Percentiles rank a stretch among this genome's conserved stretches.
These are phyloP conservation scores for Astragalus membranaceus DNA, from an alignment of 306 rosid species.

Conservation along the genomic window DNA sequence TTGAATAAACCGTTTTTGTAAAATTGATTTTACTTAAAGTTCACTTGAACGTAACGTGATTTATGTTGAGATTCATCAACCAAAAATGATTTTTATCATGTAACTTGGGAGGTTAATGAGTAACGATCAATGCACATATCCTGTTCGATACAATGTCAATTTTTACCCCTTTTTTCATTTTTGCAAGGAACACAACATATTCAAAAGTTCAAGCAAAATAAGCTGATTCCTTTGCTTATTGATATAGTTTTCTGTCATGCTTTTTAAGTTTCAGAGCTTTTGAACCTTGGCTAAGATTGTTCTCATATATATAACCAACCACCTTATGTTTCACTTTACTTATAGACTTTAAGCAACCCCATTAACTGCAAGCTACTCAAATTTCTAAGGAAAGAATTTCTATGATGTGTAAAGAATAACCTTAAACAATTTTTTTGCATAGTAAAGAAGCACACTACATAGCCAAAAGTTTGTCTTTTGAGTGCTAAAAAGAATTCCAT, in stretches of 20 bases:
- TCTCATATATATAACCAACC: not conserved
- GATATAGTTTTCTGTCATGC: not conserved
- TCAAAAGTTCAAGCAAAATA: not conserved
- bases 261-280: not conserved
- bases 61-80: too few species aligned
- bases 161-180: not conserved
- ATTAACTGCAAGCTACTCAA: not conserved
- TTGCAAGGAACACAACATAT: not conserved
- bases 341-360: not conserved
- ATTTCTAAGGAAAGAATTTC: not conserved
- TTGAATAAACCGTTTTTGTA: too few species aligned
- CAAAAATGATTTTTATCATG: too few species aligned
- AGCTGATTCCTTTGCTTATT: constrained; percentile 2
- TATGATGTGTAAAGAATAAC: not conserved
- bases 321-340: not conserved
- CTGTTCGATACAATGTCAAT: not conserved
- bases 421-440: not conserved
- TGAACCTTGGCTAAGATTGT: not conserved
- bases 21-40: too few species aligned
- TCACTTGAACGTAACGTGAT: too few species aligned
- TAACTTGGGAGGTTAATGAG: too few species aligned
- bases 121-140: not conserved
- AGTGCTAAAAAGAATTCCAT: not conserved
- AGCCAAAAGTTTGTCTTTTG: not conserved
- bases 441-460: not conserved